Percentiles rank a stretch among this genome's conserved stretches.
phyloP scores from a whole-genome alignment of 1,284 basidiomycete genomes.

The Trichosporon sp. region DNA sequence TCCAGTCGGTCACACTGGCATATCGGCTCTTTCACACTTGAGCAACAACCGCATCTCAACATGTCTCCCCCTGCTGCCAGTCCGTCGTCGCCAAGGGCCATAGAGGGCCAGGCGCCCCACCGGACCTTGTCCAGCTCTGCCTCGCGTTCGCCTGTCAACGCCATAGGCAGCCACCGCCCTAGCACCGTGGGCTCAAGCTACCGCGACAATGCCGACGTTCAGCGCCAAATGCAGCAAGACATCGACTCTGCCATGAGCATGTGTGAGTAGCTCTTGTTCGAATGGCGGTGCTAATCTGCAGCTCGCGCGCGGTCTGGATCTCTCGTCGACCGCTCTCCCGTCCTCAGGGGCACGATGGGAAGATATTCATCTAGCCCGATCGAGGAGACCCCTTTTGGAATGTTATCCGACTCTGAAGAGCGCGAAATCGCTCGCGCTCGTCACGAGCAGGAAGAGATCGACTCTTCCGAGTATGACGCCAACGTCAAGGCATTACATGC shows the following conservation, averaged over 20 bases:
- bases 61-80: neutral
- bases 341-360: constrained; percentile 26
- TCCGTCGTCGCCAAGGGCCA: neutral
- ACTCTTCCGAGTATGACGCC: constrained; percentile 12
- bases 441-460: constrained; percentile 10
- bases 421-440: constrained; percentile 46
- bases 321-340: constrained; percentile 25
- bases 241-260: constrained; percentile 46
- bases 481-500: constrained; percentile 10
- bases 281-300: constrained; percentile 9
- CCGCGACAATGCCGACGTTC: constrained; percentile 26
- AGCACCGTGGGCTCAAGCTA: constrained; percentile 16
- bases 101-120: constrained; percentile 1
- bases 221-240: constrained; percentile 47
- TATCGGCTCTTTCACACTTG: neutral
- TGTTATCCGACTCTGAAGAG: constrained; percentile 49
- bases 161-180: constrained; percentile 16
- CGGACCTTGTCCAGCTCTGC: constrained; percentile 19
- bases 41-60: neutral
- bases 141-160: constrained; percentile 31
- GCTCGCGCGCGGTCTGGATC: constrained; percentile 46
- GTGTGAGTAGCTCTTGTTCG: constrained; percentile 31
- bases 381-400: constrained; percentile 46
- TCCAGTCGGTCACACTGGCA: neutral
- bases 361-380: constrained; percentile 41